phyloP scores from a whole-genome alignment of 768 basidiomycete species.

The Termitomyces sp. region DNA sequence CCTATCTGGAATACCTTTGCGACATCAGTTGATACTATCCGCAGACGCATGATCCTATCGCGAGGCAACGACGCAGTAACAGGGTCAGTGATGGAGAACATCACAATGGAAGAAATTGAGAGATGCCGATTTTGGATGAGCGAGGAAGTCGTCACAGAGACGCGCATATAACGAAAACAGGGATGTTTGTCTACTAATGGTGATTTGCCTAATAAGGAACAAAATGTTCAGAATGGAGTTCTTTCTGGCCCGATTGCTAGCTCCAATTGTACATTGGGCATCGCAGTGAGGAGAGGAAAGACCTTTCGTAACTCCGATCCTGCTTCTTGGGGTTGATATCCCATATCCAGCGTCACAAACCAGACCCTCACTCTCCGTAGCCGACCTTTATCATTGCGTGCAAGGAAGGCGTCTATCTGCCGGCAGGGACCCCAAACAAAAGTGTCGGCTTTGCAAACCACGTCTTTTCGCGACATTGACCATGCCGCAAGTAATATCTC shows the following conservation, averaged over 20 bases:
- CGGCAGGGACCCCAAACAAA: constrained; percentile 7
- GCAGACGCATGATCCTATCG: not conserved
- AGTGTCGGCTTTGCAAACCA: not conserved
- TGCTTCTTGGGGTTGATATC: not conserved
- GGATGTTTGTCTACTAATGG: not conserved
- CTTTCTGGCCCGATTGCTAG: constrained; percentile 1
- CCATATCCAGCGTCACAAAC: constrained; percentile 5
- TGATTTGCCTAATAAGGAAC: not conserved
- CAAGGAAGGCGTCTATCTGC: constrained; percentile 5
- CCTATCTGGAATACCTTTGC: not conserved
- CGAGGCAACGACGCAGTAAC: not conserved
- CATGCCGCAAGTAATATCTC: not conserved
- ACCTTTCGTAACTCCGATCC: not conserved
- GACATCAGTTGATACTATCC: not conserved
- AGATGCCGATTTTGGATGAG: constrained; percentile 45
- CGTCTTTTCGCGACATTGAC: not conserved
- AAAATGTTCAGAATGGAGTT: not conserved
- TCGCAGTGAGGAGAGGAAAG: constrained; percentile 1
- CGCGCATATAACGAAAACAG: constrained; percentile 23
- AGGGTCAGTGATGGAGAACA: constrained; percentile 26
- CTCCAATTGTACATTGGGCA: not conserved
- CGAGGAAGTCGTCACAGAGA: constrained; percentile 31
- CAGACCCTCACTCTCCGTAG: not conserved
- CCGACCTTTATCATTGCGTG: constrained; percentile 2
- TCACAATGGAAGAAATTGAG: constrained; percentile 29